phyloP scores from a whole-genome alignment of 176 grass and related monocot genomes.

The Puccinellia tenuiflora region DNA sequence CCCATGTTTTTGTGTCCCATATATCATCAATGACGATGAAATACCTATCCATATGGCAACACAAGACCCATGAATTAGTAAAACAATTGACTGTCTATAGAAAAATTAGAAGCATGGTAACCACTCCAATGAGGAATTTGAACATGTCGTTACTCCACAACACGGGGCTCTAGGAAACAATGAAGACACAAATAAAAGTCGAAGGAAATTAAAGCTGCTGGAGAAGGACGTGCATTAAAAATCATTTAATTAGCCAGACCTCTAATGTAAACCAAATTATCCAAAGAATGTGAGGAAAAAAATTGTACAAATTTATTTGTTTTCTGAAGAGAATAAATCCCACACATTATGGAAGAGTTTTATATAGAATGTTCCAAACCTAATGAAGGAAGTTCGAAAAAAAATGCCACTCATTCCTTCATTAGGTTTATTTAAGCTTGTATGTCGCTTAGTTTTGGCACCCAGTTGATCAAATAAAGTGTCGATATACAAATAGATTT shows the following conservation, averaged over 20 bases:
- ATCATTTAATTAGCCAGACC: neutral
- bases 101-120: neutral
- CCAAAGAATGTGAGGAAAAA: neutral
- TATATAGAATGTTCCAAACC: neutral
- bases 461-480: neutral
- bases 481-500: neutral
- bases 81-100: neutral
- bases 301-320: no score
- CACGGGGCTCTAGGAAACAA: neutral
- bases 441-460: neutral
- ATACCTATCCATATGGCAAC: neutral
- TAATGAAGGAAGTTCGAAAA: neutral
- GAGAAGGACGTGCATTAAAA: neutral
- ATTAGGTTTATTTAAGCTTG: neutral
- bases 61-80: neutral
- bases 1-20: neutral
- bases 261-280: neutral
- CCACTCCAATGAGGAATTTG: neutral
- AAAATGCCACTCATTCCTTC: neutral
- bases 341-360: neutral
- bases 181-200: neutral
- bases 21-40: neutral
- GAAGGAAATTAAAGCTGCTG: neutral
- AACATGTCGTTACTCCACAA: neutral
- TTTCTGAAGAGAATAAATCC: neutral